Evolutionary conservation across 371 early-diverging fungal species (phyloP).

Genomic region (Mucor sp.): DNA sequence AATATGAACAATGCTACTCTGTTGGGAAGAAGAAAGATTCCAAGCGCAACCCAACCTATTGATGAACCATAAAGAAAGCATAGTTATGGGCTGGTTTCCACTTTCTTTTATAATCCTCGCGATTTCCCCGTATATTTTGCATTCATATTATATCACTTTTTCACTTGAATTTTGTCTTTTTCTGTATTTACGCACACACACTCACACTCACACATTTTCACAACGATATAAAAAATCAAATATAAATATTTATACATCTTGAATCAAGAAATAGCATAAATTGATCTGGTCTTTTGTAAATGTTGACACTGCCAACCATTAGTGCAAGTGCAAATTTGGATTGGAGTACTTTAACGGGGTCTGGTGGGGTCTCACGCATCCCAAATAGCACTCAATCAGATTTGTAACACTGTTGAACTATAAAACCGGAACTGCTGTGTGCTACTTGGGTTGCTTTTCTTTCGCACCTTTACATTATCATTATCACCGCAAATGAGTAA

Average conservation of each 20-base stretch:
- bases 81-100: neutral
- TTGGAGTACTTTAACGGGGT: no score
- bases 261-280: neutral
- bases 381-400: neutral
- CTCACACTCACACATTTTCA: neutral
- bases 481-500: neutral
- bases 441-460: neutral
- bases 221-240: neutral
- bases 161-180: neutral
- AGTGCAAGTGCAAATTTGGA: no score
- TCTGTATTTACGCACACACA: neutral
- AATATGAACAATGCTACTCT: constrained; percentile 62
- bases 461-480: neutral
- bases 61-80: constrained; percentile 3
- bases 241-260: neutral
- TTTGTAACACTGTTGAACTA: neutral
- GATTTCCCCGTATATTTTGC: neutral
- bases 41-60: constrained; percentile 14
- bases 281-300: no score
- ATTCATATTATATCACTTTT: neutral
- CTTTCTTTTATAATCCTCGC: neutral
- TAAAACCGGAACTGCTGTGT: neutral
- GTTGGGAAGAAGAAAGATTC: constrained; percentile 53
- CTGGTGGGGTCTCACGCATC: no score
- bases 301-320: no score